Conservation (phyloP, 2,329 filamentous ascomycete species). For the Purpureocillium takamizusanense region DNA sequence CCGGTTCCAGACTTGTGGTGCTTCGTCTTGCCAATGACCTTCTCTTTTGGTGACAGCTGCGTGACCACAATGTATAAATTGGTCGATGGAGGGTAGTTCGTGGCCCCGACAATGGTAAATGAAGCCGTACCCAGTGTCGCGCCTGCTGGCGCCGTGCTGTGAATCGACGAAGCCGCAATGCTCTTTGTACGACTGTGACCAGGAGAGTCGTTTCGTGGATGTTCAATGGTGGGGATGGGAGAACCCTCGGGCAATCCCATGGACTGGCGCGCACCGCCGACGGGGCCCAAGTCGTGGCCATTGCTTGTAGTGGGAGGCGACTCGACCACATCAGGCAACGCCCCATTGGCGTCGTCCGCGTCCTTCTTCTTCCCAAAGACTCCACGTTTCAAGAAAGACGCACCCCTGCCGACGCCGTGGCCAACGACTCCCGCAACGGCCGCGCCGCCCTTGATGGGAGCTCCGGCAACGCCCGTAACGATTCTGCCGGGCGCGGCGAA, state of each 20-base stretch:
- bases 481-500: constrained; percentile 84
- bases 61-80: constrained; percentile 73
- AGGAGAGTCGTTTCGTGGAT: constrained; percentile 15
- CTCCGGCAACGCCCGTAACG: constrained; percentile 70
- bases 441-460: constrained; percentile 86
- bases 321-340: constrained; percentile 30
- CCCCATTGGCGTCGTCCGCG: constrained; percentile 43
- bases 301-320: constrained; percentile 23
- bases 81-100: constrained; percentile 65
- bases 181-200: constrained; percentile 46
- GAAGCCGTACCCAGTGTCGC: constrained; percentile 65
- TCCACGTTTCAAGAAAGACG: constrained; percentile 80
- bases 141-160: constrained; percentile 51
- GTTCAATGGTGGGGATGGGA: constrained; percentile 13
- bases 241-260: constrained; percentile 25
- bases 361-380: constrained; percentile 66
- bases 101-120: constrained; percentile 71
- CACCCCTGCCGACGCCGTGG: constrained; percentile 78
- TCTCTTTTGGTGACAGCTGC: constrained; percentile 58
- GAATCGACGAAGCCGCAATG: constrained; percentile 55
- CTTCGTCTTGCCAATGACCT: constrained; percentile 86
- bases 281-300: constrained; percentile 24
- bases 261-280: constrained; percentile 31
- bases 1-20: constrained; percentile 67
- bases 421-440: constrained; percentile 64